Conservation (phyloP, 2,329 filamentous ascomycete genomes). For the Aspergillus vadensis region DNA sequence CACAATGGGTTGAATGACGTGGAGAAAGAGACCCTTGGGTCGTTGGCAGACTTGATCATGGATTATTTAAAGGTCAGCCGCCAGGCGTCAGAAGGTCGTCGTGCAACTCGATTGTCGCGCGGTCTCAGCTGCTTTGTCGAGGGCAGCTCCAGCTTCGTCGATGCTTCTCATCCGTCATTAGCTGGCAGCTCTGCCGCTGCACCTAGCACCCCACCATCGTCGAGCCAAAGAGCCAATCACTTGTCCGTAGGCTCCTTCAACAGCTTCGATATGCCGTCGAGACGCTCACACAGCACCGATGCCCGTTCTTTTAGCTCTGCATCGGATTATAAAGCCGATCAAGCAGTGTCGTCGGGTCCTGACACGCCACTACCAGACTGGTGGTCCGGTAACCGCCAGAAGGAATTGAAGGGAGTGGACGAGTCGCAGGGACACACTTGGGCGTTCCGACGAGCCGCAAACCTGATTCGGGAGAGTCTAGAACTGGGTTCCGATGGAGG, state of each 20-base stretch:
- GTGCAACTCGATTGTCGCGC: slow-evolving; percentile 58
- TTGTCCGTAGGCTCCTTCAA: slow-evolving; percentile 28
- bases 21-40: slow-evolving; percentile 55
- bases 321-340: slow-evolving; percentile 33
- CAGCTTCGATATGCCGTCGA: slow-evolving; percentile 24
- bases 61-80: slow-evolving; percentile 62
- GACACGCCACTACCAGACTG: slow-evolving; percentile 37
- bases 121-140: slow-evolving; percentile 58
- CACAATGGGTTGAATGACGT: slow-evolving; percentile 48
- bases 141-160: slow-evolving; percentile 48
- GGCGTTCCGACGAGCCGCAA: slow-evolving; percentile 52
- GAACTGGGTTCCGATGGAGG: slow-evolving; percentile 50
- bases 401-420: slow-evolving; percentile 28
- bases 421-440: slow-evolving; percentile 43
- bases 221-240: slow-evolving; percentile 26
- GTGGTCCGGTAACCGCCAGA: slow-evolving; percentile 31
- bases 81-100: slow-evolving; percentile 54
- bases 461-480: slow-evolving; percentile 52
- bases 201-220: slow-evolving; percentile 26
- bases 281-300: slow-evolving; percentile 33
- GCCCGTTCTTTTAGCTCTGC: slow-evolving; percentile 28
- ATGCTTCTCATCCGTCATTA: slow-evolving; percentile 29
- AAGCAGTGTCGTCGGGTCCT: slow-evolving; percentile 28
- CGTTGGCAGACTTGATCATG: slow-evolving; percentile 59
- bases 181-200: slow-evolving; percentile 20